Evolutionary conservation across 371 early-diverging fungal species (phyloP).

Genomic region (Mucor saturninus): DNA sequence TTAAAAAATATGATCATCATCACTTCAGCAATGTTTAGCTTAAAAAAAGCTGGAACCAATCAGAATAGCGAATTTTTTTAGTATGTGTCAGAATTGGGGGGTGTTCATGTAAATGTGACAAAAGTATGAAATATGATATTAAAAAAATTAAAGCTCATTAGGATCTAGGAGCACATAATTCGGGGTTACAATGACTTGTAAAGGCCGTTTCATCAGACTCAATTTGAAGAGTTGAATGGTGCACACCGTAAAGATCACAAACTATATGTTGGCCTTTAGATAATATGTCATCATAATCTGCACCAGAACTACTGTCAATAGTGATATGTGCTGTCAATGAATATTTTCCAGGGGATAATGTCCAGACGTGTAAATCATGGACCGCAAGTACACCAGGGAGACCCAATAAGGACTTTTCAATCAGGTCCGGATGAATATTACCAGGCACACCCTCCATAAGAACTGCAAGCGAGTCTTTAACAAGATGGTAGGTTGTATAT

Average conservation of each 20-base stretch:
- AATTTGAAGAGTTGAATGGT: constrained; percentile 73
- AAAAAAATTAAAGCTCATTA: not conserved
- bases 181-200: constrained; percentile 57
- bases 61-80: not conserved
- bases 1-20: not conserved
- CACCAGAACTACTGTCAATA: constrained; percentile 23
- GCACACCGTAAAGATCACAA: constrained; percentile 68
- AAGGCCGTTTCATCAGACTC: constrained; percentile 56
- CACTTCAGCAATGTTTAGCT: not conserved
- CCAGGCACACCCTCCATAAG: constrained; percentile 78
- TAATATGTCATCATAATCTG: constrained; percentile 57
- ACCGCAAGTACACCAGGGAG: constrained; percentile 67
- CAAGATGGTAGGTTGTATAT: constrained; percentile 68
- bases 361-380: constrained; percentile 79
- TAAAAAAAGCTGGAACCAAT: not conserved
- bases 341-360: constrained; percentile 70
- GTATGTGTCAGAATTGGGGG: too few species aligned
- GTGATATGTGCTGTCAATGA: constrained; percentile 54
- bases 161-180: constrained; percentile 39
- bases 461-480: constrained; percentile 67
- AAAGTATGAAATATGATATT: not conserved
- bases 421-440: constrained; percentile 66
- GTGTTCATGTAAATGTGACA: not conserved
- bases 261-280: constrained; percentile 64
- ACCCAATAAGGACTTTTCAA: constrained; percentile 53